phyloP scores from a whole-genome alignment of 371 early-diverging fungal species.

The Batkoa obscura region DNA sequence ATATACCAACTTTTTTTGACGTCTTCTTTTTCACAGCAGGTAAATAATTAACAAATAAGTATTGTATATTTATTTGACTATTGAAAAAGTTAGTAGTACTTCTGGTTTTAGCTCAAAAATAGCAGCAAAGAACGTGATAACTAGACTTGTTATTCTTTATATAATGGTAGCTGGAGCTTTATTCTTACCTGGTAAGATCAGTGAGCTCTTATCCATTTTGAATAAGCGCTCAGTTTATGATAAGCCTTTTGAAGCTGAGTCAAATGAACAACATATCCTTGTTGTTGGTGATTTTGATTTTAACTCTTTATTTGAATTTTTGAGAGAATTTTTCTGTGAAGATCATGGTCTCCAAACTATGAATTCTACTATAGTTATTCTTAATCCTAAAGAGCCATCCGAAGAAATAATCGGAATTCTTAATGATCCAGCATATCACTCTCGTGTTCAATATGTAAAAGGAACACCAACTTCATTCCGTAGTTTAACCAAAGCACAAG shows the following conservation, averaged over 20 bases:
- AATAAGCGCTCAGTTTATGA: conserved; percentile 26
- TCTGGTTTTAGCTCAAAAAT: conserved; percentile 35
- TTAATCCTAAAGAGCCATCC: conserved; percentile 31
- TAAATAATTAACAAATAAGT: conserved; percentile 4
- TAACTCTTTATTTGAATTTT: conserved; percentile 28
- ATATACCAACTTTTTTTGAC: conserved; percentile 34
- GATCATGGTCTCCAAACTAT: conserved; percentile 34
- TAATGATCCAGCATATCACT: conserved; percentile 27
- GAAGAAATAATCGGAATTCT: conserved; percentile 25
- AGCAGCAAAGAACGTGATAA: conserved; percentile 30
- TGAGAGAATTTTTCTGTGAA: conserved; percentile 52
- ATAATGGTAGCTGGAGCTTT: conserved; percentile 47
- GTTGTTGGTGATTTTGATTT: conserved; percentile 36
- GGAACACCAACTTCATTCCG: conserved; percentile 32
- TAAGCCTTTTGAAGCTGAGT: conserved; percentile 17
- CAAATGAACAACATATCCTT: conserved; percentile 30
- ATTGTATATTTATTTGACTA: background rate
- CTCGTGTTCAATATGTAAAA: conserved; percentile 38
- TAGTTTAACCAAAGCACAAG: conserved; percentile 22
- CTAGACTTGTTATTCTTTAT: conserved; percentile 31
- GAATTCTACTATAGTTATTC: conserved; percentile 37
- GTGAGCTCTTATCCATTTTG: conserved; percentile 36
- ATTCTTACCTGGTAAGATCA: conserved; percentile 36
- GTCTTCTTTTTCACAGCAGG: conserved; percentile 41
- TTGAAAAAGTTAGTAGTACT: conserved; percentile 13